Conservation (phyloP, 1,139 yeast genomes). For the Petasospora rhodanensis region DNA sequence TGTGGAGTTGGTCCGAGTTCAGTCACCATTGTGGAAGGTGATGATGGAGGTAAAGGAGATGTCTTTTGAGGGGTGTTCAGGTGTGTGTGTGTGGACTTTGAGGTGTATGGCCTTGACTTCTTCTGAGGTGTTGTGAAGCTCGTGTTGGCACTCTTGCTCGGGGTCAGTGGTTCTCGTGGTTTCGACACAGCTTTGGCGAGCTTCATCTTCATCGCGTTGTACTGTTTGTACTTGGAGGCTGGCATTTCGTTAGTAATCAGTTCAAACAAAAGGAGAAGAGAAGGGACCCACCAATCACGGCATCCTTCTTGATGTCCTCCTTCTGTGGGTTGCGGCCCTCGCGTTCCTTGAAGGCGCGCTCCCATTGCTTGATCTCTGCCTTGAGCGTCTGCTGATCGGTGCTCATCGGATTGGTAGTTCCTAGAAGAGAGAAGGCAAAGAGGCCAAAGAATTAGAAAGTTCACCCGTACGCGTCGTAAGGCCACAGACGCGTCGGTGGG, state of each 20-base stretch:
- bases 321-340: constrained; percentile 49
- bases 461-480: too few relatives aligned
- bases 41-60: constrained; percentile 19
- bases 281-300: constrained; percentile 29
- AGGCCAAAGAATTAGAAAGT: too few relatives aligned
- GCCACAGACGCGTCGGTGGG: too few relatives aligned
- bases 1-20: constrained; percentile 79
- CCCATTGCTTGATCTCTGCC: constrained; percentile 60
- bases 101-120: background rate
- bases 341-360: constrained; percentile 39
- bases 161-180: constrained; percentile 5
- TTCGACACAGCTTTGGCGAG: constrained; percentile 7
- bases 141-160: constrained; percentile 6
- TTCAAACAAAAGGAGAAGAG: too few relatives aligned
- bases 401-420: too few relatives aligned
- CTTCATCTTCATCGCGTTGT: constrained; percentile 11
- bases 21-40: constrained; percentile 11
- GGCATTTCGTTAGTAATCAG: too few relatives aligned
- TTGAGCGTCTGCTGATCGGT: constrained; percentile 27
- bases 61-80: constrained; percentile 23
- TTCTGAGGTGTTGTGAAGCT: constrained; percentile 3
- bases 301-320: constrained; percentile 47
- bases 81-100: constrained; percentile 1
- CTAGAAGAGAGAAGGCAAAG: too few relatives aligned
- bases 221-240: constrained; percentile 17